Evolutionary conservation across 225 moss, liverwort and hornwort genomes (phyloP), one percentile per base, ranked within the genome.

Genomic region (Marchantia paleacea): DNA sequence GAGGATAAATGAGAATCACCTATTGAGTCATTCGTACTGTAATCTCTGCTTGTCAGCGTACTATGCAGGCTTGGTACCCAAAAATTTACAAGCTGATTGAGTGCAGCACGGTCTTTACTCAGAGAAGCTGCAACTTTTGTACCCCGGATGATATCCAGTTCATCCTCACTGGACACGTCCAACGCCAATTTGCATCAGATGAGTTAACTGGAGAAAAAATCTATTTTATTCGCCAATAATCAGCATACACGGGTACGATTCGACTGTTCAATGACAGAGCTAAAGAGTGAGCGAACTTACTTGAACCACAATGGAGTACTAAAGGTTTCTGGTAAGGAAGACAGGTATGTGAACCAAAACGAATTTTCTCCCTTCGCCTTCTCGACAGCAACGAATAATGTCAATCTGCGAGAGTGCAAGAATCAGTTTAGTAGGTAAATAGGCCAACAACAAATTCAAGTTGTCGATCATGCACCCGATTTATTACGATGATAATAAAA

Each of bases 81-180:
- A 15, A 55, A 30, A 4, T 54, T 58, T 24, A 82, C 82, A 54
- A 82, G 68, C 47, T 82, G 82, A 26, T 77, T 66, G 55, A 82
- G 28, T 24, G 28, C 75, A 82, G 82, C 76, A 30, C 54, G 82
- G 52, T 82, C 82, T 31, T 82, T 82, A 54, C 51, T 31, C 69
- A 82, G 57, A 8, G 82, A 82, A 68, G 76, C 82, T 47, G 82
- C 82, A 30, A 82, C 76, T 82, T 82, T 82, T 66, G 82, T 82
- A 31, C 82, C 82, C 77, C 76, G 82, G 47, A 82, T 48, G 30
- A 64, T 66, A 47, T 25, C 82, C 16, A 82, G 53, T 69, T 82
- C 82, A 31, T 82, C 68, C 10, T 77, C 76, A 76, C 82, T 82
- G 75, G 28, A 47, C 4, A 26, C n/a, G 39, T 39, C 5, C 39